Evolutionary conservation across 805 yeast genomes (phyloP).

Genomic region (Candida wancherniae): DNA sequence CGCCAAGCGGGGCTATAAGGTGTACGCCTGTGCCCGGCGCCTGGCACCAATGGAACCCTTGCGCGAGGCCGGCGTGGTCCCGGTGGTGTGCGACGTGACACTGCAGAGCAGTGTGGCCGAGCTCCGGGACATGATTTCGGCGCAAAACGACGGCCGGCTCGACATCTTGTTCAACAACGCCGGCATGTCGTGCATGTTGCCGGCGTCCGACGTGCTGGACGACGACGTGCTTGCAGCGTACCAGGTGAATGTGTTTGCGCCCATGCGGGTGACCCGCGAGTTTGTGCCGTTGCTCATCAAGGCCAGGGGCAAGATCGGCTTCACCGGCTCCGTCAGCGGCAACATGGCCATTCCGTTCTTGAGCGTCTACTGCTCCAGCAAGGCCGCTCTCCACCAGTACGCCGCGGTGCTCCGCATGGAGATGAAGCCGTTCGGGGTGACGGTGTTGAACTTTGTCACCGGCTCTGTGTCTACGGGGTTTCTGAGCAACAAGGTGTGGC

Average conservation of each 20-base stretch:
- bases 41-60: conserved; percentile 53
- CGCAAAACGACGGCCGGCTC: conserved; percentile 43
- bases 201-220: conserved; percentile 62
- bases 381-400: conserved; percentile 73
- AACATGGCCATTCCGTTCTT: conserved; percentile 65
- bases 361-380: conserved; percentile 58
- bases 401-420: conserved; percentile 60
- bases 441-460: conserved; percentile 63
- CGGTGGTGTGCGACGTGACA: conserved; percentile 55
- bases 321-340: conserved; percentile 72
- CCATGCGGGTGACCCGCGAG: conserved; percentile 58
- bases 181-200: conserved; percentile 66
- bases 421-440: conserved; percentile 64
- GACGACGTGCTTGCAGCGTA: conserved; percentile 46
- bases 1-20: conserved; percentile 48
- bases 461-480: conserved; percentile 73
- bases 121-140: conserved; percentile 40
- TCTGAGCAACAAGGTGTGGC: conserved; percentile 58
- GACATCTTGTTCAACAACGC: conserved; percentile 72
- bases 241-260: conserved; percentile 67
- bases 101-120: conserved; percentile 41
- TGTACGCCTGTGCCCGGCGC: conserved; percentile 73
- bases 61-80: conserved; percentile 38
- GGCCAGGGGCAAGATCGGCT: conserved; percentile 63
- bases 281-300: conserved; percentile 51